Evolutionary conservation across 495 filamentous ascomycete genomes (phyloP).

Genomic region (Pyrenula aspistea): DNA sequence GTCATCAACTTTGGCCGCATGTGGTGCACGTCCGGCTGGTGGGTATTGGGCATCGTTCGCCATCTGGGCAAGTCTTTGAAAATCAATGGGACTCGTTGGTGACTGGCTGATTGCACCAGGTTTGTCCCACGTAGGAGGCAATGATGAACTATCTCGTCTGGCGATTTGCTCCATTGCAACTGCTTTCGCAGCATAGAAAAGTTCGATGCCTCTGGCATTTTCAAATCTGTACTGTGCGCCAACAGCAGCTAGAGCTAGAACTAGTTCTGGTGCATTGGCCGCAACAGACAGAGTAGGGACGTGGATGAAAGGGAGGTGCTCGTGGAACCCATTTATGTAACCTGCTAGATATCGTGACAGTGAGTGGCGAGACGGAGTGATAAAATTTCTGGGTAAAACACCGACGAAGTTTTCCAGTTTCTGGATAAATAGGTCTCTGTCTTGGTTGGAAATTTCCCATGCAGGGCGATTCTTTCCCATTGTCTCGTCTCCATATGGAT

Average conservation of each 20-base stretch:
- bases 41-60: slow-evolving; percentile 27
- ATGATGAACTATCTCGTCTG: slow-evolving; percentile 31
- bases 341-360: slow-evolving; percentile 54
- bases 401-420: slow-evolving; percentile 54
- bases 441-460: slow-evolving; percentile 54
- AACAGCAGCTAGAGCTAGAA: slow-evolving; percentile 45
- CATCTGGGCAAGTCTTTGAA: slow-evolving; percentile 24
- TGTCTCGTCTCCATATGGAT: background rate
- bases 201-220: slow-evolving; percentile 49
- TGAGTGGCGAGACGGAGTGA: slow-evolving; percentile 47
- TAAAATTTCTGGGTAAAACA: slow-evolving; percentile 54
- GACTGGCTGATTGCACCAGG: background rate
- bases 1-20: slow-evolving; percentile 27
- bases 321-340: slow-evolving; percentile 55
- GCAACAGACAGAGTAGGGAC: slow-evolving; percentile 46
- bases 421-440: slow-evolving; percentile 48
- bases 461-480: slow-evolving; percentile 22
- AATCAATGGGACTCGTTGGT: background rate
- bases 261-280: slow-evolving; percentile 41
- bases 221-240: slow-evolving; percentile 50
- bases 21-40: slow-evolving; percentile 25
- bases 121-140: slow-evolving; percentile 13
- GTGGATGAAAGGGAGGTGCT: slow-evolving; percentile 59
- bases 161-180: slow-evolving; percentile 28
- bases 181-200: slow-evolving; percentile 55